Percentiles rank a stretch among this genome's conserved stretches.
phyloP scores from a whole-genome alignment of 2,329 filamentous ascomycete species.

The Sclerotinia glacialis region DNA sequence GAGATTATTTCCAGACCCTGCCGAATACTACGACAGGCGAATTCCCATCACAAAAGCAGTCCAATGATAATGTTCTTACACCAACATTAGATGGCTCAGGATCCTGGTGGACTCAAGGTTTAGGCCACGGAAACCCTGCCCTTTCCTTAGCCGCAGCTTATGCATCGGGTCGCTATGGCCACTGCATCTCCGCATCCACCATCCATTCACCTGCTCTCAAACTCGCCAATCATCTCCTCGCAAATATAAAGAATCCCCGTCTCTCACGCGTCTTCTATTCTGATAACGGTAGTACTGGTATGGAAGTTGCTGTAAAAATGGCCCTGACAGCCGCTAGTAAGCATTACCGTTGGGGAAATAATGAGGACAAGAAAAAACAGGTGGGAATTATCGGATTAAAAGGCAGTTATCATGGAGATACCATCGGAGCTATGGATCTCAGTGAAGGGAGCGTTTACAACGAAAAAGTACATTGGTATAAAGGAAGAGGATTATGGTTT shows the following conservation, averaged over 20 bases:
- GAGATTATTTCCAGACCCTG: conserved; percentile 70
- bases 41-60: neutral
- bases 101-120: conserved; percentile 88
- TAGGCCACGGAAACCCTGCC: conserved; percentile 73
- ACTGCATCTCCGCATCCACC: conserved; percentile 82
- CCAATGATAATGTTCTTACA: conserved; percentile 46
- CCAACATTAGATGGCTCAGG: conserved; percentile 80
- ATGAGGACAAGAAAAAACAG: conserved; percentile 43
- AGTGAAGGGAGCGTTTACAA: conserved; percentile 76
- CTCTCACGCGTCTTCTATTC: conserved; percentile 74
- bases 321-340: conserved; percentile 65
- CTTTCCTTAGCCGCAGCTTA: conserved; percentile 74
- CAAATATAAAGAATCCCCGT: conserved; percentile 59
- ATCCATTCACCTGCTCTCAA: conserved; percentile 75
- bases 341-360: conserved; percentile 61
- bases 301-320: conserved; percentile 86
- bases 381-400: conserved; percentile 71
- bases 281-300: conserved; percentile 79
- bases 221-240: conserved; percentile 63
- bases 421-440: conserved; percentile 84
- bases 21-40: conserved; percentile 14
- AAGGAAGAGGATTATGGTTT: conserved; percentile 76
- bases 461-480: conserved; percentile 83
- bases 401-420: conserved; percentile 84
- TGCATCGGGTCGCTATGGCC: conserved; percentile 78